Evolutionary conservation across 345 rosid species (phyloP).

Genomic region (Stellera chamaejasme): DNA sequence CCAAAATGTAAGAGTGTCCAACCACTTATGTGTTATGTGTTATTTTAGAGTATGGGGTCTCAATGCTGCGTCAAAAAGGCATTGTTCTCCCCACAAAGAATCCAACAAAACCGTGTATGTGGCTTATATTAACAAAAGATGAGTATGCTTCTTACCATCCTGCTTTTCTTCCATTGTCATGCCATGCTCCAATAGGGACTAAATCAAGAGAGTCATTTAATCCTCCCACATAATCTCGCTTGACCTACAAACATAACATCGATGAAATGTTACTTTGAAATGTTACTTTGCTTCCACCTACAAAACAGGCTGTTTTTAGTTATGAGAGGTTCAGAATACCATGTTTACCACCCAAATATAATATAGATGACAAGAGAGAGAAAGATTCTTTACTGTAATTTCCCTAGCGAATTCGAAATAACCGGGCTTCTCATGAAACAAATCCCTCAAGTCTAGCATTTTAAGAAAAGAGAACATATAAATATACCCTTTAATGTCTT

Average conservation of each 20-base stretch:
- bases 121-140: not conserved
- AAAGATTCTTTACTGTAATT: conserved; percentile 43
- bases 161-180: conserved; percentile 90
- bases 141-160: conserved; percentile 51
- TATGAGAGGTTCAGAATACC: conserved; percentile 4
- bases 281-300: conserved; percentile 62
- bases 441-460: conserved; percentile 48
- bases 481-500: not conserved
- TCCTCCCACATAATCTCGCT: conserved; percentile 84
- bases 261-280: conserved; percentile 3
- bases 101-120: no score
- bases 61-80: no score
- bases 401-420: conserved; percentile 61
- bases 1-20: no score
- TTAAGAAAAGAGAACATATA: conserved; percentile 2
- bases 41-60: no score
- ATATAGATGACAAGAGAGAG: not conserved
- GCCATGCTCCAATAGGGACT: conserved; percentile 95
- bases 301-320: conserved; percentile 5
- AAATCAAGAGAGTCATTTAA: conserved; percentile 77
- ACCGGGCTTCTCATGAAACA: conserved; percentile 56
- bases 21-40: no score
- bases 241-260: conserved; percentile 43
- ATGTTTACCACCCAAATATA: not conserved
- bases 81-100: no score